A percentile compares a stretch with the other conserved stretches of the same genome.
Conservation (phyloP, 805 yeast genomes). For the Candida endomychidarum region DNA sequence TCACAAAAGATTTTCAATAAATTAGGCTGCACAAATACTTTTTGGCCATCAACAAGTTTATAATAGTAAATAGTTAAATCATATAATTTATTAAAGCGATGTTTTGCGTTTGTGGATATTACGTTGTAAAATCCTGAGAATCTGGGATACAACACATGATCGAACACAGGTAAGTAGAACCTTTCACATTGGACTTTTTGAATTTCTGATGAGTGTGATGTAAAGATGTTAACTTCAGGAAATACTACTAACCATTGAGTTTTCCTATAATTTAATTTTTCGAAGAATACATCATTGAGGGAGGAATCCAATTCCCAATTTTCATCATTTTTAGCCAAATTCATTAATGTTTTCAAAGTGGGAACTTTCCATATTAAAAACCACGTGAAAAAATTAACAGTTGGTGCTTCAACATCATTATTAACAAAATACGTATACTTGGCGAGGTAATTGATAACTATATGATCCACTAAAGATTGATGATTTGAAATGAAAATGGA, state of each 20-base stretch:
- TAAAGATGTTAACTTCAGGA: slow-evolving; percentile 81
- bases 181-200: slow-evolving; percentile 58
- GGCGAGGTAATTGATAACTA: slow-evolving; percentile 49
- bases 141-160: slow-evolving; percentile 74
- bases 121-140: slow-evolving; percentile 57
- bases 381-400: slow-evolving; percentile 70
- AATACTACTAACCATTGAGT: slow-evolving; percentile 69
- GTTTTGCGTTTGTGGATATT: slow-evolving; percentile 32
- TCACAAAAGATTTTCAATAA: slow-evolving; percentile 31
- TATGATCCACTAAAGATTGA: slow-evolving; percentile 63
- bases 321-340: slow-evolving; percentile 60
- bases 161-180: slow-evolving; percentile 59
- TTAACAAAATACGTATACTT: slow-evolving; percentile 21
- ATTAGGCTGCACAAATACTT: slow-evolving; percentile 24
- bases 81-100: slow-evolving; percentile 47
- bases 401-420: slow-evolving; percentile 29
- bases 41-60: slow-evolving; percentile 6
- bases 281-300: slow-evolving; percentile 36
- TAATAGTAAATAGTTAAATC: slow-evolving; percentile 55
- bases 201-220: slow-evolving; percentile 43
- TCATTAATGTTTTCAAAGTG: slow-evolving; percentile 43
- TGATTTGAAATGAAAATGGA: slow-evolving; percentile 58
- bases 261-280: slow-evolving; percentile 31
- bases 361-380: slow-evolving; percentile 64
- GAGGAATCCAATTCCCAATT: slow-evolving; percentile 59